Evolutionary conservation across 83 land plant species (phyloP).

Genomic region (Diphasiastrum complanatum): DNA sequence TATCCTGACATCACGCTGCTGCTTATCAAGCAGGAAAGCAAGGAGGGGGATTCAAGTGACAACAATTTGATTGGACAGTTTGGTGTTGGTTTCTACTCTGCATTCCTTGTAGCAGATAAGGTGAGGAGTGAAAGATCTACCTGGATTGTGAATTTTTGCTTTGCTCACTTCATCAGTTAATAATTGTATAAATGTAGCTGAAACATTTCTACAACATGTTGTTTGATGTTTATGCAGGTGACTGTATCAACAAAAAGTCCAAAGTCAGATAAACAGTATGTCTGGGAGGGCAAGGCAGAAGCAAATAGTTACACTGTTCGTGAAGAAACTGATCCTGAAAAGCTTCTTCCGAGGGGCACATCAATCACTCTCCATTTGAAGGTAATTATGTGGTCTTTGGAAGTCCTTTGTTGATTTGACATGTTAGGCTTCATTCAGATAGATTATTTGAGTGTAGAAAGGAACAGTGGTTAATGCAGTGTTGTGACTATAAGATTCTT

Average conservation of each 20-base stretch:
- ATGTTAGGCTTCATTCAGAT: no score
- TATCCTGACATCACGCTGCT: no score
- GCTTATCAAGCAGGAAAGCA: slow-evolving; percentile 86
- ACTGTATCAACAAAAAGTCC: slow-evolving; percentile 85
- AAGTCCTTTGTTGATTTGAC: no score
- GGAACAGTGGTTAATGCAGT: not conserved
- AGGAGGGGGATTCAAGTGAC: slow-evolving; percentile 55
- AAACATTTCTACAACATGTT: no score
- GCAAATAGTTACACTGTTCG: slow-evolving; percentile 58
- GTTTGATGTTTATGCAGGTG: no score
- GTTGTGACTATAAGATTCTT: not conserved
- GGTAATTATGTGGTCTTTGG: no score
- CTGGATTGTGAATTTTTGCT: no score
- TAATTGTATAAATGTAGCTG: no score
- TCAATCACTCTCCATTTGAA: slow-evolving; percentile 73
- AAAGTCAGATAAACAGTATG: slow-evolving; percentile 91
- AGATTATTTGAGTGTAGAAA: not conserved
- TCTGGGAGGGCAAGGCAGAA: slow-evolving; percentile 91
- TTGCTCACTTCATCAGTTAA: no score
- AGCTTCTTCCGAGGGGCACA: slow-evolving; percentile 77
- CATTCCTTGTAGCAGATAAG: slow-evolving; percentile 80
- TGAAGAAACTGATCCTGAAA: slow-evolving; percentile 87
- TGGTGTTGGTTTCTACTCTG: slow-evolving; percentile 95
- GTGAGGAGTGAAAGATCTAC: no score
- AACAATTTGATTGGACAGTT: slow-evolving; percentile 83